Conservation (phyloP, 2,329 filamentous ascomycete genomes). For the Helotiales sp. region DNA sequence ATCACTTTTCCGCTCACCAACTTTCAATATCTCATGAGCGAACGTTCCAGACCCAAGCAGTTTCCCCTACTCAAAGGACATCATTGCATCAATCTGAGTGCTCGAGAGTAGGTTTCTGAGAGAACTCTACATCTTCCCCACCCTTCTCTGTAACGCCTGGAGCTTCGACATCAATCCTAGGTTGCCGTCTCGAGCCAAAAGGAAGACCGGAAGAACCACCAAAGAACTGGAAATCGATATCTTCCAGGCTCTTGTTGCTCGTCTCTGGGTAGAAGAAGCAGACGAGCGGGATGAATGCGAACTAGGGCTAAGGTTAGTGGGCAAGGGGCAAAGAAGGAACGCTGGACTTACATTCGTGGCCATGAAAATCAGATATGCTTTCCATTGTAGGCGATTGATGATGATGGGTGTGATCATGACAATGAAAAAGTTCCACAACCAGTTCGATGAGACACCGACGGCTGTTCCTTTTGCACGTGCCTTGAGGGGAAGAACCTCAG, state of each 20-base stretch:
- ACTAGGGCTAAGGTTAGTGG: not conserved
- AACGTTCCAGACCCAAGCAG: too few relatives aligned
- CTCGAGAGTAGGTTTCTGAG: too few relatives aligned
- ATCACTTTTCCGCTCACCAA: too few relatives aligned
- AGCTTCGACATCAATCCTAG: too few relatives aligned
- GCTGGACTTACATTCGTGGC: not conserved
- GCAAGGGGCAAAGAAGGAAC: not conserved
- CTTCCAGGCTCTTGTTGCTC: not conserved
- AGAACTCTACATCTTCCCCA: too few relatives aligned
- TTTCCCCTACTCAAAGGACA: too few relatives aligned
- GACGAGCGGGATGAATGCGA: not conserved
- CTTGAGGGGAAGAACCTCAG: slow-evolving; percentile 37
- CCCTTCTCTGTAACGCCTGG: too few relatives aligned
- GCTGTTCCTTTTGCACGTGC: slow-evolving; percentile 36
- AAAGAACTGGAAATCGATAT: not conserved
- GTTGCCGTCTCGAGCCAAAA: too few relatives aligned
- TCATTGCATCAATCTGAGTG: too few relatives aligned
- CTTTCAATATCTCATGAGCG: too few relatives aligned
- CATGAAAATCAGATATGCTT: slow-evolving; percentile 54
- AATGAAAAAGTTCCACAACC: slow-evolving; percentile 38
- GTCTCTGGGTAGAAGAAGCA: not conserved
- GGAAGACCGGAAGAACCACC: not conserved
- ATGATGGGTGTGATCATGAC: slow-evolving; percentile 54
- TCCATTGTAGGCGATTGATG: slow-evolving; percentile 49
- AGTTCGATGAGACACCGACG: slow-evolving; percentile 37